These are phyloP conservation scores for Suillus weaverae DNA, from an alignment of 768 basidiomycete species.

Conservation along the genomic window DNA sequence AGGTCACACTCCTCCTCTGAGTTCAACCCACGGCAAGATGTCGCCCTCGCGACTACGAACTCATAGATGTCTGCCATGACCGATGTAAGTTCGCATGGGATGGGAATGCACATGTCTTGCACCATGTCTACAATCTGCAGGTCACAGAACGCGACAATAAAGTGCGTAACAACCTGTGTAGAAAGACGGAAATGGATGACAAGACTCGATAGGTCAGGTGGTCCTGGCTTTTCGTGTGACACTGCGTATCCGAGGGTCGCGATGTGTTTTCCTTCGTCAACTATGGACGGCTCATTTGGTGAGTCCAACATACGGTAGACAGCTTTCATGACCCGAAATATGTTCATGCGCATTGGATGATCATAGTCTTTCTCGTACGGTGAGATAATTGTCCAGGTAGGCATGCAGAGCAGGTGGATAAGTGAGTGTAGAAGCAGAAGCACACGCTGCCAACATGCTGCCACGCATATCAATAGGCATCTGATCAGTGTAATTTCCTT, in stretches of 20 bases:
- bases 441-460: neutral
- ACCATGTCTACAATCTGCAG: neutral
- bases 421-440: neutral
- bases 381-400: neutral
- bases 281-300: neutral
- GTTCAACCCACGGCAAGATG: neutral
- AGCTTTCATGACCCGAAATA: neutral
- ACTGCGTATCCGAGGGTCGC: neutral
- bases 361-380: neutral
- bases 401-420: neutral
- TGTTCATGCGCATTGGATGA: constrained; percentile 1
- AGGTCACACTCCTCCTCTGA: neutral
- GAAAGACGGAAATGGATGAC: neutral
- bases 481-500: neutral
- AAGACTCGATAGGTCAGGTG: neutral
- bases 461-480: neutral
- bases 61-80: neutral
- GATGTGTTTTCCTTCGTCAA: neutral
- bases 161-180: neutral
- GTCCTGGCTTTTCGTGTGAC: neutral
- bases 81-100: neutral
- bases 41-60: neutral
- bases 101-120: neutral
- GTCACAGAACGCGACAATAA: neutral
- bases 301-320: neutral